Base-by-base conservation (phyloP, 352 stramenopile genomes). In the Phytophthora hybrid region DNA sequence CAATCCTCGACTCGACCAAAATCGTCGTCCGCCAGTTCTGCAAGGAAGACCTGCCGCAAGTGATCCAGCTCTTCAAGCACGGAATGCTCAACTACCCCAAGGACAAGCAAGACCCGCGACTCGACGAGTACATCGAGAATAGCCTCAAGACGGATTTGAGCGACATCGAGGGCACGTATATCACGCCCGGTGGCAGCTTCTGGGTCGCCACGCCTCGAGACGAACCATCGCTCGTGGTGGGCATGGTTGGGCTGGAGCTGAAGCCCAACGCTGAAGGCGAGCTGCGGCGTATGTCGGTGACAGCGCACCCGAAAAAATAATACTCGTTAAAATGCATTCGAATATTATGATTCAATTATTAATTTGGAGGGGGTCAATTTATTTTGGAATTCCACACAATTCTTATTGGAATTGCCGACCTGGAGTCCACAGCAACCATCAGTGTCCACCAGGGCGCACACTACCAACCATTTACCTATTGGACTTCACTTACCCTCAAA, bases 251-350 rank as follows among this genome's bases (percentile, higher is more conserved):
- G 0, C 55, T 85, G n/a, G 70, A 85, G 52, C 21, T 18, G 31
- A 85, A 80, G 49, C 41, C 62, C 23, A 46, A 79, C 4, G 51
- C 51, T 11, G 59, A 78, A 49, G 76, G 69, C 19, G 76, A 85
- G 54, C 53, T 88, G 57, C 73, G 76, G 0, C 79, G 76, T 21
- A 74, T 88, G 76, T 80, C 81, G 3, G 81, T 88, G 9, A 69
- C n/a, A n/a, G n/a, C n/a, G n/a, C n/a, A n/a, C n/a, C n/a, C 21
- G n/a, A n/a, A n/a, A n/a, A n/a, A n/a, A n/a, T n/a, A n/a, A n/a
- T n/a, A n/a, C n/a, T n/a, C n/a, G n/a, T n/a, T n/a, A n/a, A n/a
- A n/a, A n/a, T n/a, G n/a, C n/a, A n/a, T n/a, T n/a, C n/a, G n/a
- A n/a, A n/a, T n/a, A n/a, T n/a, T n/a, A n/a, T n/a, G n/a, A n/a